These are phyloP conservation scores for Phyllosticta citribraziliensis DNA, from an alignment of 2,329 filamentous ascomycete genomes.

Conservation along the genomic window DNA sequence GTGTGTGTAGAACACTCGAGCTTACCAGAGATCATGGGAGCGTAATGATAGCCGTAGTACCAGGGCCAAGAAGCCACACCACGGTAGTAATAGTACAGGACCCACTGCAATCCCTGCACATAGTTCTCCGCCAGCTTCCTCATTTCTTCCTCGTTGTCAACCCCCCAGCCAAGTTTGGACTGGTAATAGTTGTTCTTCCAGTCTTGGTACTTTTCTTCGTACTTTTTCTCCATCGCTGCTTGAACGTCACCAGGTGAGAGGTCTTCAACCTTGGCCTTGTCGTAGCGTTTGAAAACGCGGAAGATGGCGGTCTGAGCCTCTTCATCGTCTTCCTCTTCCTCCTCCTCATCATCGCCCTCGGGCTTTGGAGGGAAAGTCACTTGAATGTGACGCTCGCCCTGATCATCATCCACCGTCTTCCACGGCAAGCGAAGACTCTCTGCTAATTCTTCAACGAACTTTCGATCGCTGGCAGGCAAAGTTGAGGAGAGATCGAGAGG, in stretches of 20 bases:
- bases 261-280: conserved; percentile 79
- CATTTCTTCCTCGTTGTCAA: conserved; percentile 71
- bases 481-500: conserved; percentile 64
- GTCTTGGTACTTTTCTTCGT: conserved; percentile 76
- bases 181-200: conserved; percentile 96
- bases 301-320: conserved; percentile 75
- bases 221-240: conserved; percentile 69
- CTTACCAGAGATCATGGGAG: conserved; percentile 82
- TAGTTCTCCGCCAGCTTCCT: conserved; percentile 86
- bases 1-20: neutral
- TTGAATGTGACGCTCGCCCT: conserved; percentile 54
- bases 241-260: conserved; percentile 69
- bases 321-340: conserved; percentile 64
- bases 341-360: conserved; percentile 41
- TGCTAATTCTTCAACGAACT: conserved; percentile 84
- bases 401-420: conserved; percentile 53
- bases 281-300: conserved; percentile 80
- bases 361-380: conserved; percentile 48
- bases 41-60: conserved; percentile 96
- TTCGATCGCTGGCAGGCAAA: conserved; percentile 75
- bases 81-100: conserved; percentile 94
- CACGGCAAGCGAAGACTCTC: conserved; percentile 56
- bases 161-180: conserved; percentile 81
- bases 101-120: conserved; percentile 95
- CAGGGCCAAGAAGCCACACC: conserved; percentile 98